phyloP scores from a whole-genome alignment of 164 flowering plant species.

The Hamamelis virginiana region DNA sequence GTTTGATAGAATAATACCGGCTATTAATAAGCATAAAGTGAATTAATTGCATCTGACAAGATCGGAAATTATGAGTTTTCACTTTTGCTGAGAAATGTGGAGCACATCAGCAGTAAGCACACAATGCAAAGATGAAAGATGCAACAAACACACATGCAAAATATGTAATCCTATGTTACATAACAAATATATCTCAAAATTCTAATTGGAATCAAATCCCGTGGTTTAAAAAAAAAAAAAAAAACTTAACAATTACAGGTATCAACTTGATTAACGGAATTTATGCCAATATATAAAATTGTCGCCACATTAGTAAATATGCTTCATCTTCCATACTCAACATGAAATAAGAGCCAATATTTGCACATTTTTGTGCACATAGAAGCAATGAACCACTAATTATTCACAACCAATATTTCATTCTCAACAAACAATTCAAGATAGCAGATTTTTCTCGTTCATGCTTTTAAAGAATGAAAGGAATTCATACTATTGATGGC shows the following conservation, averaged over 20 bases:
- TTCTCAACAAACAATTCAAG: background rate
- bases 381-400: too few species aligned
- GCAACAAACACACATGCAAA: background rate
- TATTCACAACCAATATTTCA: background rate
- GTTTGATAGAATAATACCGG: too few species aligned
- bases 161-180: background rate
- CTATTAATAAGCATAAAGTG: background rate
- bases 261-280: background rate
- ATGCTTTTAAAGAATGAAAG: background rate
- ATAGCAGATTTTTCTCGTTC: background rate
- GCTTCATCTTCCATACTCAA: background rate
- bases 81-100: too few species aligned
- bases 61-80: too few species aligned
- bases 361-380: too few species aligned
- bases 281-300: too few species aligned
- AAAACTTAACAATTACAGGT: background rate
- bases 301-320: too few species aligned
- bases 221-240: background rate
- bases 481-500: conserved; percentile 10
- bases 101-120: too few species aligned
- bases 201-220: background rate
- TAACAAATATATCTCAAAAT: background rate
- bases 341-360: too few species aligned
- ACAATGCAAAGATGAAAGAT: too few species aligned
- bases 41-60: background rate